Evolutionary conservation across 768 basidiomycete species (phyloP).

Genomic region (Collybiopsis luxurians): DNA sequence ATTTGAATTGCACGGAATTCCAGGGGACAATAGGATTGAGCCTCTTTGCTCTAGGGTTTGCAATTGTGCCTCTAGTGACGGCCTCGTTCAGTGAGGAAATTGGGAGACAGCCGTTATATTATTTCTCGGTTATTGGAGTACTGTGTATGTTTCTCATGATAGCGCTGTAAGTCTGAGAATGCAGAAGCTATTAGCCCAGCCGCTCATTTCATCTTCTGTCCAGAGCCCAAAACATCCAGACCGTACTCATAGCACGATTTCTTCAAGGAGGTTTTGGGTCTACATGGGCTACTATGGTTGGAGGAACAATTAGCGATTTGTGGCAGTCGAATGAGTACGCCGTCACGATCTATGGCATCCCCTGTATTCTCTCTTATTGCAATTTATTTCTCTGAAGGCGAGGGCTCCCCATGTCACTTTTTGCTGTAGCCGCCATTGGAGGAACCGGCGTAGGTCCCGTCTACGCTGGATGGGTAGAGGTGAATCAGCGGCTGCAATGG

Average conservation of each 20-base stretch:
- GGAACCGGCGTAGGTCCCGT: conserved; percentile 66
- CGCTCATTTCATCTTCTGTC: neutral
- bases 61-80: conserved; percentile 58
- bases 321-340: conserved; percentile 60
- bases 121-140: conserved; percentile 48
- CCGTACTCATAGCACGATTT: conserved; percentile 65
- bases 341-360: neutral
- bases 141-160: conserved; percentile 48
- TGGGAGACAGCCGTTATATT: conserved; percentile 59
- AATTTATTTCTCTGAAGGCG: conserved; percentile 40
- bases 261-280: conserved; percentile 66
- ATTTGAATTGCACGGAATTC: conserved; percentile 41
- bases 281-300: conserved; percentile 70
- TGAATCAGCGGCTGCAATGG: conserved; percentile 58
- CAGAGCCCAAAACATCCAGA: conserved; percentile 52
- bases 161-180: conserved; percentile 42
- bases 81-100: conserved; percentile 75
- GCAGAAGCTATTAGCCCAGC: neutral
- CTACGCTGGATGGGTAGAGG: conserved; percentile 65
- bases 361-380: neutral
- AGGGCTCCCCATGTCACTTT: conserved; percentile 76
- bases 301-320: conserved; percentile 72
- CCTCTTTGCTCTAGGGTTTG: conserved; percentile 61
- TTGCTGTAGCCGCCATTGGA: conserved; percentile 56
- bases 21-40: conserved; percentile 48